These are phyloP conservation scores for Aspergillus fructus DNA, from an alignment of 2,329 filamentous ascomycete genomes.

Conservation along the genomic window DNA sequence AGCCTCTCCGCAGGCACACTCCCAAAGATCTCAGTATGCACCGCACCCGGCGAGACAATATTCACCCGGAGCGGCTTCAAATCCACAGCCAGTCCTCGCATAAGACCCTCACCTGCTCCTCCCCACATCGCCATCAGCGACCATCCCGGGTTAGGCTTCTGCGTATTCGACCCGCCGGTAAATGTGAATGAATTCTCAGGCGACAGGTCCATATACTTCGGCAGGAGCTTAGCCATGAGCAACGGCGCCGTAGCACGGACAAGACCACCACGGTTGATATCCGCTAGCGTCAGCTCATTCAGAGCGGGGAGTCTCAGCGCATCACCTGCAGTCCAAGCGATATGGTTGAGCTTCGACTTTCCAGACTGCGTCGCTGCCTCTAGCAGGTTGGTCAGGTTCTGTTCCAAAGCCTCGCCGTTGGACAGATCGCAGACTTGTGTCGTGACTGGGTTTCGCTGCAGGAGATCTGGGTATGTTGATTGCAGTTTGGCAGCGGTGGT, in stretches of 20 bases:
- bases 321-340: conserved; percentile 54
- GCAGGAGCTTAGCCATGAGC: conserved; percentile 41
- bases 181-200: background rate
- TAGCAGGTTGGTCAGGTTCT: background rate
- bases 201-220: background rate
- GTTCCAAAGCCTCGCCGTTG: background rate
- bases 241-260: conserved; percentile 27
- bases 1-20: background rate
- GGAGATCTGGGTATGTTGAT: background rate
- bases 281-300: background rate
- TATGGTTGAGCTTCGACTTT: conserved; percentile 45
- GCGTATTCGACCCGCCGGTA: background rate
- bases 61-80: conserved; percentile 47
- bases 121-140: background rate
- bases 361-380: background rate
- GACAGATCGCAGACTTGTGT: background rate
- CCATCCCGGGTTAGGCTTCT: background rate
- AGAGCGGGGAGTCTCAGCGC: conserved; percentile 1
- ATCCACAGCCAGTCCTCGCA: conserved; percentile 41
- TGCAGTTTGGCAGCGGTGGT: background rate
- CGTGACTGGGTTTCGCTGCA: background rate
- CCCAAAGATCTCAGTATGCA: conserved; percentile 41
- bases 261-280: conserved; percentile 17
- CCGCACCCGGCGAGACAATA: conserved; percentile 40
- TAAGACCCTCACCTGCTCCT: conserved; percentile 31